Evolutionary conservation across 2,329 filamentous ascomycete species (phyloP).

Genomic region (Arthrobotrys pseudoclavata): DNA sequence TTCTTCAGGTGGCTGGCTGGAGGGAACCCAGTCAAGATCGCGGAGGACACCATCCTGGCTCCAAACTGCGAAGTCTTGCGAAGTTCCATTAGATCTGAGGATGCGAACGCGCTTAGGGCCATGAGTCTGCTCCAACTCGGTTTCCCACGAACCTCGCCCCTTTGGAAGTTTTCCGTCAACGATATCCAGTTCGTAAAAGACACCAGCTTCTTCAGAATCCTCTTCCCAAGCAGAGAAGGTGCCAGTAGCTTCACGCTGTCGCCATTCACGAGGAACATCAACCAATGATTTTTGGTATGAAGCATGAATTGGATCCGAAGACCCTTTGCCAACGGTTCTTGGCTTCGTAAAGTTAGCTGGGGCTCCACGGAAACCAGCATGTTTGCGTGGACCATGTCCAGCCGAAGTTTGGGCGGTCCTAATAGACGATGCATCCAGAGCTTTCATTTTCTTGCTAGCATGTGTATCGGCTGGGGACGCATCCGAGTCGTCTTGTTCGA

Average conservation of each 20-base stretch:
- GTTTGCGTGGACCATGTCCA: not conserved
- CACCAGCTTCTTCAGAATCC: constrained; percentile 44
- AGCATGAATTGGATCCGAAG: constrained; percentile 34
- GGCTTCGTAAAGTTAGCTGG: constrained; percentile 40
- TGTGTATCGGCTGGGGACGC: constrained; percentile 23
- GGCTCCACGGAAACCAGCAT: not conserved
- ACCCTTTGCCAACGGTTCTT: constrained; percentile 29
- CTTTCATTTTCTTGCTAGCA: constrained; percentile 32
- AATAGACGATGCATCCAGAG: not conserved
- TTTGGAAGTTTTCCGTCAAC: constrained; percentile 52
- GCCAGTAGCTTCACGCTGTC: constrained; percentile 24
- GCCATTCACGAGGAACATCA: constrained; percentile 51
- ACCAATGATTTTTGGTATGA: constrained; percentile 46
- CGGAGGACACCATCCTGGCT: constrained; percentile 41
- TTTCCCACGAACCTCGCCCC: constrained; percentile 51
- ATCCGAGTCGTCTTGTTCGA: constrained; percentile 18
- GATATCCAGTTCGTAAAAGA: constrained; percentile 57
- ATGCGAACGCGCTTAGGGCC: constrained; percentile 46
- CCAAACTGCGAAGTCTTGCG: constrained; percentile 53
- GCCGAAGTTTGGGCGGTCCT: not conserved
- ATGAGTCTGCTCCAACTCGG: constrained; percentile 49
- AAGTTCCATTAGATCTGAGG: constrained; percentile 30
- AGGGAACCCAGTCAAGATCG: constrained; percentile 45
- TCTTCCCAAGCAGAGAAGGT: constrained; percentile 57
- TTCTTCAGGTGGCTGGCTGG: not conserved